Evolutionary conservation across 2,329 filamentous ascomycete species (phyloP).

Genomic region (Colletotrichum phormii): DNA sequence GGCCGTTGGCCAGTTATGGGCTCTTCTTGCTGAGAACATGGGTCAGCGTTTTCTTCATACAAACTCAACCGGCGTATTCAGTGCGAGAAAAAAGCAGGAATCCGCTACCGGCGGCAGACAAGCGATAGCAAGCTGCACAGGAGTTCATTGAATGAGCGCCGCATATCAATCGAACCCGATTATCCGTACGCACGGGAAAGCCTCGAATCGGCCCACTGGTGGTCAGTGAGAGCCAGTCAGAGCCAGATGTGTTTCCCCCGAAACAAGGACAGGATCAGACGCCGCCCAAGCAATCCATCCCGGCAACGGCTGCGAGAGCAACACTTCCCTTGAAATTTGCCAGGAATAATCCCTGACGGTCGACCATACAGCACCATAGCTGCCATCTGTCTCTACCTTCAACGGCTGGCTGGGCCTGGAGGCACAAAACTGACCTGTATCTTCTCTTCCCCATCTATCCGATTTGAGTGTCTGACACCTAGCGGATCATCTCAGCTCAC

Average conservation of each 20-base stretch:
- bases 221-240: neutral
- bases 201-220: neutral
- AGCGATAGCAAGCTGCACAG: neutral
- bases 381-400: neutral
- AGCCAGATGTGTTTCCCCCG: conserved; percentile 7
- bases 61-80: conserved; percentile 5
- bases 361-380: neutral
- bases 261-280: conserved; percentile 10
- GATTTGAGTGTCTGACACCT: neutral
- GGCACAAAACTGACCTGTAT: neutral
- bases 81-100: conserved; percentile 12
- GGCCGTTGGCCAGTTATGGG: conserved; percentile 4
- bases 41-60: neutral
- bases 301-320: neutral
- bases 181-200: neutral
- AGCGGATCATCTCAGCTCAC: neutral
- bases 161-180: conserved; percentile 14
- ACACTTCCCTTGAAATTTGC: neutral
- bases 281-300: neutral
- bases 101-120: conserved; percentile 8
- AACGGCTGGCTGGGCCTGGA: neutral
- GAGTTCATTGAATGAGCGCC: neutral
- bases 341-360: neutral
- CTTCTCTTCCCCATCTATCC: neutral
- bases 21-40: neutral